Base-by-base conservation (phyloP, 2,329 filamentous ascomycete genomes). In the Fusarium sp. region DNA sequence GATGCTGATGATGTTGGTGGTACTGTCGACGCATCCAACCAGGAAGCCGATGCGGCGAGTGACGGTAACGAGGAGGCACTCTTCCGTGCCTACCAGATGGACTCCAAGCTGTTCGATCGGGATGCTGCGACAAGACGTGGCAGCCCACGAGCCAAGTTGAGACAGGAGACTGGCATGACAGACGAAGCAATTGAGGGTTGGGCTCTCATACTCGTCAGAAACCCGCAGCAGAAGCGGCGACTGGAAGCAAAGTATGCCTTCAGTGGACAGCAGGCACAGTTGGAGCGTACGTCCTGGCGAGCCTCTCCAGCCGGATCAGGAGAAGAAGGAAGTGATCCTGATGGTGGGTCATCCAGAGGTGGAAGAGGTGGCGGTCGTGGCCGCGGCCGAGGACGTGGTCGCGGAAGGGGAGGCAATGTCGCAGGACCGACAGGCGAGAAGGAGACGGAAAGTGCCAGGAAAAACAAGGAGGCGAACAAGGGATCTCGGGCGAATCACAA, bases 141-240 rank as follows among this genome's bases (percentile, higher is more conserved):
- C 0, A 84, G 85, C 23, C 82, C 86, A 3, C 86, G 96, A 41
- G 80, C 79, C 9, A 86, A 86, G 34, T 78, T 99, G 50, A 91
- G 90, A 71, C 85, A 86, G 23, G 90, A 94, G 63, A 97, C 93
- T 1, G 91, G 91, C 6, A 93, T 98, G 93, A 94, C 93, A 1
- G 94, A 98, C 73, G 95, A 98, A 79, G 90, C 91, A 4, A 91
- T 99, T 34, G 96, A 98, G 79, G 96, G 96, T 7, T 99, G 95
- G 94, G 93, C 88, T 0, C 82, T 97, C 50, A 97, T 98, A 93
- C 81, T 98, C 10, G 82, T 84, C 14, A 87, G 94, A 31, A 91
- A 95, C 73, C 86, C 92, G 2, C 87, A 88, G 73, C 86, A 90
- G 63, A 83, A 91, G 77, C 87, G 88, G 59, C 85, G 87, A 58